Evolutionary conservation across 768 basidiomycete genomes (phyloP).

Genomic region (Piloderma croceum): DNA sequence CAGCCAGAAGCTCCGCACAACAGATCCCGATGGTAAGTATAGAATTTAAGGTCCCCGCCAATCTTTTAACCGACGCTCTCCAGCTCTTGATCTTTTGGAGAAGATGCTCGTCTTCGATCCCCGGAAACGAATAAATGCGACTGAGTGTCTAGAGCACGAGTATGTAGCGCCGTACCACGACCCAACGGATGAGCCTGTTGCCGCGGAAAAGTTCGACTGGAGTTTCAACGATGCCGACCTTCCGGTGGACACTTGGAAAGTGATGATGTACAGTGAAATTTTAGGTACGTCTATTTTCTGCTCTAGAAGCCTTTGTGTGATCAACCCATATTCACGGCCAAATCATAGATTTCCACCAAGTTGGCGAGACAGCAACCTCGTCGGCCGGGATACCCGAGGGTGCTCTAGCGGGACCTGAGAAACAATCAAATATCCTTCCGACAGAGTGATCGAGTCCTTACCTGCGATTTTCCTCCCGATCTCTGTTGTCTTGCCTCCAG

Average conservation of each 20-base stretch:
- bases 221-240: constrained; percentile 99
- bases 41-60: background rate
- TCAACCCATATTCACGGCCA: background rate
- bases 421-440: too few relatives aligned
- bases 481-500: too few relatives aligned
- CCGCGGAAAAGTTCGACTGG: constrained; percentile 96
- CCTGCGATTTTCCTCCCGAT: too few relatives aligned
- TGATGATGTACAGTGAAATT: constrained; percentile 99
- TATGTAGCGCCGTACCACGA: constrained; percentile 98
- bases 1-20: constrained; percentile 83
- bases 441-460: too few relatives aligned
- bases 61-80: constrained; percentile 1
- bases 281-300: constrained; percentile 54
- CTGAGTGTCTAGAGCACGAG: constrained; percentile 83
- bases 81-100: constrained; percentile 92
- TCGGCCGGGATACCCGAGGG: constrained; percentile 45
- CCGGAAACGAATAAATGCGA: constrained; percentile 91
- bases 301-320: background rate
- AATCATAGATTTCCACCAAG: constrained; percentile 72
- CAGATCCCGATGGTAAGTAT: constrained; percentile 75
- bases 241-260: constrained; percentile 98
- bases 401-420: constrained; percentile 63
- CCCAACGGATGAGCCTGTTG: constrained; percentile 93
- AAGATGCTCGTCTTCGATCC: constrained; percentile 99
- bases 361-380: constrained; percentile 46